A percentile compares a stretch with the other conserved stretches of the same genome.
These are phyloP conservation scores for Simmondsia chinensis DNA, from an alignment of 148 eudicot genomes.

Conservation along the genomic window DNA sequence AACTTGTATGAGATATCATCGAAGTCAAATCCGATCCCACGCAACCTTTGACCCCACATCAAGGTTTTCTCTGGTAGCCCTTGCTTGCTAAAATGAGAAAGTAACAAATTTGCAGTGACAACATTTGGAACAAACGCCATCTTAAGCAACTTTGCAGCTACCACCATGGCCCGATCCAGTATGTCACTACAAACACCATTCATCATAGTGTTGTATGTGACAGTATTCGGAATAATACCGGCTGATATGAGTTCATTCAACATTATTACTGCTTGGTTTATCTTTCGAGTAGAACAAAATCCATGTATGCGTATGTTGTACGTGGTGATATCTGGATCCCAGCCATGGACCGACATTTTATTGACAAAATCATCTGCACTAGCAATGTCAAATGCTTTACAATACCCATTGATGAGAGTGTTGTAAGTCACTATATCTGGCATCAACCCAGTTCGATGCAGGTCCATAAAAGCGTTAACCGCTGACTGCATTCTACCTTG, in stretches of 20 bases:
- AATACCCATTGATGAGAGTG: conserved; percentile 80
- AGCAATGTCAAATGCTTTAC: conserved; percentile 56
- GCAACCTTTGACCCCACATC: conserved; percentile 75
- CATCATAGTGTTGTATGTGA: conserved; percentile 84
- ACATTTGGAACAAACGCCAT: conserved; percentile 79
- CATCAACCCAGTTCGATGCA: conserved; percentile 45
- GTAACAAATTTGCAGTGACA: conserved; percentile 64
- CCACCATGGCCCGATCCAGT: conserved; percentile 65
- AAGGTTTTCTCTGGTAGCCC: conserved; percentile 66
- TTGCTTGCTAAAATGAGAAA: conserved; percentile 76
- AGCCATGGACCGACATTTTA: conserved; percentile 50
- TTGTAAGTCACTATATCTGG: conserved; percentile 88
- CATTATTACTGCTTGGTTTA: conserved; percentile 55
- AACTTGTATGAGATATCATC: conserved; percentile 63
- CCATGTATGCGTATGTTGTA: conserved; percentile 79
- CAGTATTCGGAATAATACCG: conserved; percentile 71
- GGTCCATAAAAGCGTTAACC: conserved; percentile 42
- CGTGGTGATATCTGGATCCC: conserved; percentile 73
- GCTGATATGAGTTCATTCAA: conserved; percentile 69
- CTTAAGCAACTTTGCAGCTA: conserved; percentile 80
- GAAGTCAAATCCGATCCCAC: conserved; percentile 44
- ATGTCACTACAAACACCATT: conserved; percentile 71
- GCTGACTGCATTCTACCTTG: conserved; percentile 77
- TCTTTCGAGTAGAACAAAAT: conserved; percentile 47
- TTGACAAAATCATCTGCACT: conserved; percentile 46